phyloP scores from a whole-genome alignment of 371 early-diverging fungal genomes.

The Mucor circinelloides region DNA sequence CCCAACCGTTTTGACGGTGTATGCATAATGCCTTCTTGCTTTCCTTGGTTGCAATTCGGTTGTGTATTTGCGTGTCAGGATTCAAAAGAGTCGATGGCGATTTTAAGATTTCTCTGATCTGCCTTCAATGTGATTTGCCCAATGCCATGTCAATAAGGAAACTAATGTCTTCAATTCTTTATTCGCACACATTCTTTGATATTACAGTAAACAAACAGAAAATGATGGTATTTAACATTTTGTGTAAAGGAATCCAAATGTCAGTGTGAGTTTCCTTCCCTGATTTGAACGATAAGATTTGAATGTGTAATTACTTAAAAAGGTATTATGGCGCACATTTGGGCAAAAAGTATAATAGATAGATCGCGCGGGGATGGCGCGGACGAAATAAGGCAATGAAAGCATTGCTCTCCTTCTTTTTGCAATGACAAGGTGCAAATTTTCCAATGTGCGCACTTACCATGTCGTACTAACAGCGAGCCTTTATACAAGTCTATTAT shows the following conservation, averaged over 20 bases:
- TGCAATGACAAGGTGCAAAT: not conserved
- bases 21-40: not conserved
- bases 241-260: not conserved
- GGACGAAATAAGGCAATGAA: not conserved
- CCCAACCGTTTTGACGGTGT: not conserved
- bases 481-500: not conserved
- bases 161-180: too few relatives aligned
- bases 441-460: not conserved
- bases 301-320: not conserved
- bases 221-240: too few relatives aligned
- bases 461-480: not conserved
- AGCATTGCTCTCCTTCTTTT: not conserved
- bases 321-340: not conserved
- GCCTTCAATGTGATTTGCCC: too few relatives aligned
- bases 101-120: too few relatives aligned
- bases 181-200: too few relatives aligned
- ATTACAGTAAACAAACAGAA: too few relatives aligned
- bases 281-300: not conserved
- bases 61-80: too few relatives aligned
- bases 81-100: too few relatives aligned
- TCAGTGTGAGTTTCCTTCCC: not conserved
- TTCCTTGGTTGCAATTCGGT: not conserved
- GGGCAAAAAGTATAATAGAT: not conserved
- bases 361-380: not conserved
- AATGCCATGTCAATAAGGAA: too few relatives aligned